Evolutionary conservation across 208 protist genomes (phyloP), one percentile per base, ranked within the genome.

Genomic region (Trypanosoma lewisi): DNA sequence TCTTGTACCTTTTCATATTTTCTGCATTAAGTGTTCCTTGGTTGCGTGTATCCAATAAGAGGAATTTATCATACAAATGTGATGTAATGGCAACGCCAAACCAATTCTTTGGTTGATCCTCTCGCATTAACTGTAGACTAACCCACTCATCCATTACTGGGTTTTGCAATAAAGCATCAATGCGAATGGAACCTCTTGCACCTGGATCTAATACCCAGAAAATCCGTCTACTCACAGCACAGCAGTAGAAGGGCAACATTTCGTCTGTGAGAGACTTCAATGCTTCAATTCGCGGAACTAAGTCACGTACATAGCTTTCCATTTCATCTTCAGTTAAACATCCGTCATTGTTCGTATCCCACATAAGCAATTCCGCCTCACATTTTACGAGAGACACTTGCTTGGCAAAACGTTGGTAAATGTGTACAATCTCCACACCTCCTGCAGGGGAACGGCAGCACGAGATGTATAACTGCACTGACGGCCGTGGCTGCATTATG

Each of bases 81-180:
- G 82, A 80, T 49, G 90, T 92, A 6, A 89, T 82, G 33, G 71
- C 56, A 2, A 73, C 70, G 31, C 85, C 76, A 37, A 94, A 94
- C 85, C 87, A 96, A 63, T 93, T 94, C 28, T 75, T 77, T 49
- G 83, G 81, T 58, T 75, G 83, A 51, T 89, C 87, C 39, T 91
- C 85, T 12, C 76, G 72, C 70, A 85, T 73, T n/a, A 93, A 77
- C 67, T 94, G 91, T 50, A 96, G 61, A 28, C 76, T 83, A 27
- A 95, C 76, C 83, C 93, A 94, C 75, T 97, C 91, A 48, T 91
- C 77, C 82, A 96, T 89, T 21, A 95, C 72, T 16, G 70, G 55
- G 49, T 83, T 94, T 56, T 78, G 73, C 25, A 97, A 63, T 34
- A 97, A 67, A 0, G 80, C 77, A 56, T 91, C 76, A 21, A 97